Conservation (phyloP, 179 eudicot genomes). For the Beta corolliflora region DNA sequence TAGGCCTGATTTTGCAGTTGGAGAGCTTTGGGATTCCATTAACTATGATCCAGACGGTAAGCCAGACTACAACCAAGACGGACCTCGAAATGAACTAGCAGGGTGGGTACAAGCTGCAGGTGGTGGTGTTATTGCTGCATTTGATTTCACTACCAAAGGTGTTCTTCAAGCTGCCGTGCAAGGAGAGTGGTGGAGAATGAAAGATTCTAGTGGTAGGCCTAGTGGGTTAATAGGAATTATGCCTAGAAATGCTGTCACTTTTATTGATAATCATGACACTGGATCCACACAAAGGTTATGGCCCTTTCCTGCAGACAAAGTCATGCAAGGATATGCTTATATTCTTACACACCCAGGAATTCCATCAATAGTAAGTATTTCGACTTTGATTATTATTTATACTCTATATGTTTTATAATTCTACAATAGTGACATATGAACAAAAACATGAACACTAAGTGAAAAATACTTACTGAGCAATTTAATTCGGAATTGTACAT, state of each 20-base stretch:
- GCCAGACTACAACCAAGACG: conserved; percentile 27
- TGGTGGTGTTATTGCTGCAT: conserved; percentile 19
- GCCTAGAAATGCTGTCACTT: conserved; percentile 17
- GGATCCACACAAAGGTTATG: conserved; percentile 55
- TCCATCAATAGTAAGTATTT: conserved; percentile 43
- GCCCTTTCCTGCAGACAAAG: conserved; percentile 65
- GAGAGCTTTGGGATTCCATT: conserved; percentile 20
- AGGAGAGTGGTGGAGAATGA: conserved; percentile 30
- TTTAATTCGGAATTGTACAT: no score
- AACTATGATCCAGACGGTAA: conserved; percentile 21
- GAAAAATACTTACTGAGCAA: no score
- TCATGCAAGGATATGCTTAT: conserved; percentile 69
- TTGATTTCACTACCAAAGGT: conserved; percentile 31
- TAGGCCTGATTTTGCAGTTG: conserved; percentile 21
- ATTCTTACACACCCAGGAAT: conserved; percentile 24
- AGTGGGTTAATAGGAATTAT: conserved; percentile 22
- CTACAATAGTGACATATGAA: no score
- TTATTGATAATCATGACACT: conserved; percentile 77
- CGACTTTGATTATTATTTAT: no score
- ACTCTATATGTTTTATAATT: no score
- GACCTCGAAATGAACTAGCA: conserved; percentile 24
- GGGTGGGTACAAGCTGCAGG: conserved; percentile 27
- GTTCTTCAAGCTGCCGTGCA: conserved; percentile 24
- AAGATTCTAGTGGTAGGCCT: conserved; percentile 20
- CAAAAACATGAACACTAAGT: no score